Evolutionary conservation across 2,329 filamentous ascomycete genomes (phyloP).

Genomic region (Botrytis aclada): DNA sequence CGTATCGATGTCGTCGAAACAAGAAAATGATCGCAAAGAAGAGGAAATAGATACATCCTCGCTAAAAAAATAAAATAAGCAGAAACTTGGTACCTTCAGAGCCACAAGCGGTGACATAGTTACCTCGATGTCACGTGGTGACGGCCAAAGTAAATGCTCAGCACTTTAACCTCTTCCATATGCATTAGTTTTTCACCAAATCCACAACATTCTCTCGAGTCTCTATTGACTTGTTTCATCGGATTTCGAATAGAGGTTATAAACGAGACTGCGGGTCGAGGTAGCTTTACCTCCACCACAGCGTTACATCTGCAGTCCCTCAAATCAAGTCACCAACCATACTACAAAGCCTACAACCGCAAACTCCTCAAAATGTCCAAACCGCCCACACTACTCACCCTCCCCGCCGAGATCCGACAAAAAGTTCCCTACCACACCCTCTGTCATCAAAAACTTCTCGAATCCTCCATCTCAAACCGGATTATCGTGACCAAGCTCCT

Average conservation of each 20-base stretch:
- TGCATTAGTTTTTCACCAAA: neutral
- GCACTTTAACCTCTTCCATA: neutral
- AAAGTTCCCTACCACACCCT: slow-evolving; percentile 27
- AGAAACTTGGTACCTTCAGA: neutral
- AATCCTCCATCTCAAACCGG: neutral
- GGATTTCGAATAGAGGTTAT: neutral
- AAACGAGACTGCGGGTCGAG: neutral
- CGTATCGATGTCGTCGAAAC: neutral
- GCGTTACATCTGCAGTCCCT: neutral
- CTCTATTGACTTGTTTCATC: neutral
- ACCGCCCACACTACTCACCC: neutral
- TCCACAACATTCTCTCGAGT: neutral
- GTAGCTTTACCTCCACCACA: neutral
- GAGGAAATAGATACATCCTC: neutral
- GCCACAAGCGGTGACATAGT: neutral
- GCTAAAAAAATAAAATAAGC: neutral
- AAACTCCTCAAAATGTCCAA: neutral
- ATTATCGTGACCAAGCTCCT: neutral
- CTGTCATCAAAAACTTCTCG: too few relatives aligned
- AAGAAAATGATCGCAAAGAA: neutral
- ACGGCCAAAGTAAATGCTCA: neutral
- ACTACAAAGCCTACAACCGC: neutral
- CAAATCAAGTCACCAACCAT: neutral
- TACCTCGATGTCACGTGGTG: neutral
- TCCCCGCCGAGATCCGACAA: slow-evolving; percentile 28